Evolutionary conservation across 257 asterid species (phyloP).

Genomic region (Solanum tarapatanum): DNA sequence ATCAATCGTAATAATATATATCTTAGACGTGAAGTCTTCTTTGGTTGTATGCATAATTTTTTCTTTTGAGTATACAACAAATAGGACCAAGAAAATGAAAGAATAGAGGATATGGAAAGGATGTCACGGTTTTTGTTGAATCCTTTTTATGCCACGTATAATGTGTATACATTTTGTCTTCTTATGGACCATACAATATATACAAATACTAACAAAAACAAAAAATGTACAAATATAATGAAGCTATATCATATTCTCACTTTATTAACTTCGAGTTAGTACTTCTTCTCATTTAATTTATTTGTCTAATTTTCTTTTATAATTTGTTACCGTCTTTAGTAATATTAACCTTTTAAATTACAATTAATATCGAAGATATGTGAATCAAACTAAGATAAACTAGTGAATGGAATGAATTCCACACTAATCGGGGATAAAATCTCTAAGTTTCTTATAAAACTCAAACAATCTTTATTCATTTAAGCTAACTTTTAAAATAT

Average conservation of each 20-base stretch:
- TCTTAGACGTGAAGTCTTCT: not conserved
- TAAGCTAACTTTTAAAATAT: not conserved
- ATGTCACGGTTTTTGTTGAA: not conserved
- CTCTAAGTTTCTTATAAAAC: fast-evolving
- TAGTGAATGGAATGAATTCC: not conserved
- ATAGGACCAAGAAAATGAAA: not conserved
- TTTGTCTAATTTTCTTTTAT: not conserved
- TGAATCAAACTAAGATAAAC: not conserved
- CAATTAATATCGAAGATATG: not conserved
- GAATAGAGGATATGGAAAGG: not conserved
- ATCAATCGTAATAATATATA: too few species aligned
- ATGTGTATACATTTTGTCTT: not conserved
- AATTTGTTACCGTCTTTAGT: not conserved
- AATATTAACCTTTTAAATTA: not conserved
- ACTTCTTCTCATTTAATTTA: not conserved
- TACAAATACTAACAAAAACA: not conserved
- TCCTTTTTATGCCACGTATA: not conserved
- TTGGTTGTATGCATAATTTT: not conserved
- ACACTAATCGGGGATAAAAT: not conserved
- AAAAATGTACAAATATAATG: not conserved
- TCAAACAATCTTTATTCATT: not conserved
- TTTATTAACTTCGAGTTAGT: not conserved
- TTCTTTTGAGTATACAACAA: not conserved
- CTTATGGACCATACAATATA: not conserved
- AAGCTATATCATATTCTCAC: not conserved